Percentiles rank a stretch among this genome's conserved stretches.
Conservation (phyloP, 306 rosid species). For the Cucumis cinereus region DNA sequence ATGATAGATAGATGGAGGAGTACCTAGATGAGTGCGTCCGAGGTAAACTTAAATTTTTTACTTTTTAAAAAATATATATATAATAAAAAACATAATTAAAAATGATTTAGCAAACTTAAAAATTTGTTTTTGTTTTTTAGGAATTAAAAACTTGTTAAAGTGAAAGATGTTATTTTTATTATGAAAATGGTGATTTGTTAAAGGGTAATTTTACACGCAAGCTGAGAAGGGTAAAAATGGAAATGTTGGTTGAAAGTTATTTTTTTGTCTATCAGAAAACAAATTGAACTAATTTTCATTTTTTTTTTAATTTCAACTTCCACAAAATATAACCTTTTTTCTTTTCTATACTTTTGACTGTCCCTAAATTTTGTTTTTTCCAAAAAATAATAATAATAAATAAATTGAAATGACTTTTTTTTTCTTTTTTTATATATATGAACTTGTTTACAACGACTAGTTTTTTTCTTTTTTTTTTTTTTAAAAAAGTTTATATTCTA, state of each 20-base stretch:
- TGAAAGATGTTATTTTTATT: neutral
- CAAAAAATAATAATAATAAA: neutral
- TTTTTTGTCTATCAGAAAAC: neutral
- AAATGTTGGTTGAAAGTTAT: neutral
- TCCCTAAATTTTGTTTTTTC: neutral
- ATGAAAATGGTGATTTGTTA: neutral
- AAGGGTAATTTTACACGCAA: neutral
- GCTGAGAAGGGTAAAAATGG: neutral
- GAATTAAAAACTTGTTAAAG: neutral
- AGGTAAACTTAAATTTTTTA: too few species aligned
- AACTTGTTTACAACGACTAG: too few species aligned
- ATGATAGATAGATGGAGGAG: too few species aligned
- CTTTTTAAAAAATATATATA: too few species aligned
- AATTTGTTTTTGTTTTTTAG: too few species aligned
- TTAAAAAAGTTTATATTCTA: too few species aligned
- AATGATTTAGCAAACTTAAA: too few species aligned
- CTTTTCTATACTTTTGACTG: neutral
- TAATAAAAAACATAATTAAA: too few species aligned
- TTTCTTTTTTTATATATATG: too few species aligned
- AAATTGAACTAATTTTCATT: neutral
- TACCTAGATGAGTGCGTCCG: too few species aligned
- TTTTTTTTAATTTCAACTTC: neutral
- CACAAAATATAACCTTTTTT: neutral
- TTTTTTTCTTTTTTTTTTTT: too few species aligned
- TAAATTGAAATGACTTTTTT: too few species aligned